Evolutionary conservation across 1,284 basidiomycete species (phyloP), one percentile per base, ranked within the genome.

Genomic region (Sanghuangporus sanghuang): DNA sequence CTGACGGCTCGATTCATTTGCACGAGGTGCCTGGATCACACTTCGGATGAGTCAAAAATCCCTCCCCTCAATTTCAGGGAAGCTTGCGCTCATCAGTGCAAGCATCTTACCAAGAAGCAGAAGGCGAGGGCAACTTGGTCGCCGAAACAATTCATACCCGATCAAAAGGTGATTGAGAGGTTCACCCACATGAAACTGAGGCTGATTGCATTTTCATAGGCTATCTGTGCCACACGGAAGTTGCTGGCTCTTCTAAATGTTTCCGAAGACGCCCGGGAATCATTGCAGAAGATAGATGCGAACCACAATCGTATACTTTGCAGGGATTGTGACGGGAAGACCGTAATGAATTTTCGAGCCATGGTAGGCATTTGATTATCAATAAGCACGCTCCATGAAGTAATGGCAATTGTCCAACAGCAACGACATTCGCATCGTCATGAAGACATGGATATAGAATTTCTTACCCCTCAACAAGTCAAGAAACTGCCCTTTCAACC

Each of bases 381-480:
- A 32, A 18, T 11, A n/a, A 14, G 16, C 44, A 3, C 12, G 12
- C 21, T 23, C 18, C 16, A 6, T 52, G 1, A 2, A 21, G 16
- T 27, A 12, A n/a, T 23, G 35, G 11, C 6, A 57, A 18, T 21
- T 12, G 21, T 53, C 14, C 23, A 32, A 21, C 66, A 89, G 87
- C 71, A 81, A 50, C 81, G 82, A 0, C 88, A 90, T 71, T 79
- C 79, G 49, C 82, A 84, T 67, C 81, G 89, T 23, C 88, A 90
- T 68, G 80, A 84, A 0, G 68, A 74, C 12, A 84, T 85, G 80
- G 61, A 78, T 27, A 66, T 88, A 12, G 66, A 67, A 1, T 6
- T 82, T 21, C 23, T 80, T 0, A n/a, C 72, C 0, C 58, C 38
- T 7, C 62, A 62, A n/a, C 73, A 76, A 12, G 71, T 68, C 1